These are phyloP conservation scores for Synchytrium microbalum DNA, from an alignment of 371 early-diverging fungal genomes.

Conservation along the genomic window DNA sequence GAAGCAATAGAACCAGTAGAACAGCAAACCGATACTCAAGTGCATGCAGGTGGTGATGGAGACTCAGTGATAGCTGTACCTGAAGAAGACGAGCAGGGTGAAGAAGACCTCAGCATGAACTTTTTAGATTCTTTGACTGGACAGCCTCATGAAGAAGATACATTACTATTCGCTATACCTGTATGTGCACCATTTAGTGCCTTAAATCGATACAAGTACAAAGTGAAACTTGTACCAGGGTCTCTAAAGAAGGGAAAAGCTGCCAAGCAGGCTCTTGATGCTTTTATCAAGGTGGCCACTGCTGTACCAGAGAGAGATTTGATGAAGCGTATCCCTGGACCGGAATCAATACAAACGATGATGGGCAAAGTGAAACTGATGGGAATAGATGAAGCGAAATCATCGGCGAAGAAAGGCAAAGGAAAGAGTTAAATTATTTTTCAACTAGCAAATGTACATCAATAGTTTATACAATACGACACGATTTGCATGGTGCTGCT, in stretches of 20 bases:
- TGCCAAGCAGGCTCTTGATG: constrained; percentile 34
- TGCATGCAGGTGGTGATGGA: constrained; percentile 8
- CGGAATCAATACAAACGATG: constrained; percentile 71
- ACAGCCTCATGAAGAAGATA: constrained; percentile 70
- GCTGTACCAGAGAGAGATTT: constrained; percentile 59
- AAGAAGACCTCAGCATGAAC: constrained; percentile 4
- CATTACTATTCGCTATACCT: constrained; percentile 81
- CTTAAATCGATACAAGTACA: constrained; percentile 87
- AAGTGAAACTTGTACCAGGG: constrained; percentile 95
- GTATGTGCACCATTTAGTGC: constrained; percentile 93
- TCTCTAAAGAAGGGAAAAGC: constrained; percentile 92
- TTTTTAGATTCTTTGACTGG: constrained; percentile 71
- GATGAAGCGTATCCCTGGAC: constrained; percentile 75
- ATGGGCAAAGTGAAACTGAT: constrained; percentile 82
- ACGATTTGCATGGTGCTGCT: no score
- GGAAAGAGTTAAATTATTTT: background rate
- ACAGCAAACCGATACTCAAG: background rate
- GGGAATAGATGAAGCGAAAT: constrained; percentile 3
- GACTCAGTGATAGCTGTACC: no score
- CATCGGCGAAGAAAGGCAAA: constrained; percentile 10
- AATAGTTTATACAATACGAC: no score
- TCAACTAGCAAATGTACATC: no score
- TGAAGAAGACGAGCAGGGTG: constrained; percentile 2
- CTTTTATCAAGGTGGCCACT: constrained; percentile 20
- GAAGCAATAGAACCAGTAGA: constrained; percentile 5